These are phyloP conservation scores for Cercospora sp. DNA, from an alignment of 2,329 filamentous ascomycete genomes.

Conservation along the genomic window DNA sequence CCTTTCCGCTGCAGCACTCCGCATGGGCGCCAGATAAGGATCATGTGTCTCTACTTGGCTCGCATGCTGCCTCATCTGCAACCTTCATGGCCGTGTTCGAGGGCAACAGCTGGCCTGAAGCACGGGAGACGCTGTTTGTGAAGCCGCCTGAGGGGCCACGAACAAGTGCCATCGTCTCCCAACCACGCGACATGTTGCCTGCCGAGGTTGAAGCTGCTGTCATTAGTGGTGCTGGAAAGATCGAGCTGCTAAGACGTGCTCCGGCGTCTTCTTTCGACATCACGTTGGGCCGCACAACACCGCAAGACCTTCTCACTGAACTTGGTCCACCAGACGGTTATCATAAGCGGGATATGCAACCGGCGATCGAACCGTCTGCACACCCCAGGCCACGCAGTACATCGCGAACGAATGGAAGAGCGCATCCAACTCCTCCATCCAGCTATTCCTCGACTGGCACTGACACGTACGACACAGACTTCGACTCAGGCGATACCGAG, in stretches of 20 bases:
- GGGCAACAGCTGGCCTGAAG: conserved; percentile 87
- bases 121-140: conserved; percentile 73
- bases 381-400: conserved; percentile 30
- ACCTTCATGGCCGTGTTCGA: conserved; percentile 88
- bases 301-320: conserved; percentile 87
- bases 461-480: conserved; percentile 48
- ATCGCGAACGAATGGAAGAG: conserved; percentile 31
- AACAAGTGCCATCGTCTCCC: conserved; percentile 65
- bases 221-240: conserved; percentile 72
- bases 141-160: conserved; percentile 72
- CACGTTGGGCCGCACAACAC: conserved; percentile 78
- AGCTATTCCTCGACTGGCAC: conserved; percentile 45
- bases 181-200: conserved; percentile 75
- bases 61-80: conserved; percentile 72
- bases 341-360: conserved; percentile 53
- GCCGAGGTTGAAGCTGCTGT: conserved; percentile 83
- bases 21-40: conserved; percentile 76
- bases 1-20: conserved; percentile 73
- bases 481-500: conserved; percentile 52
- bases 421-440: conserved; percentile 37
- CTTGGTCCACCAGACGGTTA: conserved; percentile 92
- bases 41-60: conserved; percentile 81
- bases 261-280: conserved; percentile 69
- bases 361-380: conserved; percentile 21
- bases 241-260: conserved; percentile 75